phyloP scores from a whole-genome alignment of 208 protist genomes.

The Borovskyia barvae region DNA sequence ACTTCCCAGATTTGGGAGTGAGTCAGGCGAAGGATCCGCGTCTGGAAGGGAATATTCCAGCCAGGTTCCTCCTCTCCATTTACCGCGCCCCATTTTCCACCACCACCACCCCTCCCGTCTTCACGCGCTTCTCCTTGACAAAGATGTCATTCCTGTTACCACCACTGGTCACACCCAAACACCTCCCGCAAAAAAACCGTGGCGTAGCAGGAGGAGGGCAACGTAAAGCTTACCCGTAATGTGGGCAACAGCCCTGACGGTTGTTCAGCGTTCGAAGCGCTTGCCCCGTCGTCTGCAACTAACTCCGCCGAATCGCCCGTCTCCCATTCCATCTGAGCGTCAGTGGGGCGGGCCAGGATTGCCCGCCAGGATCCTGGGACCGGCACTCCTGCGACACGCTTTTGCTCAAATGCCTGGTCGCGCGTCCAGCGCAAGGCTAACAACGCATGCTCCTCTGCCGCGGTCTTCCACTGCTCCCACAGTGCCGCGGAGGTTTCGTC shows the following conservation, averaged over 20 bases:
- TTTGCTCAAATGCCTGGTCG: constrained; percentile 33
- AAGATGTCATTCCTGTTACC: too few species aligned
- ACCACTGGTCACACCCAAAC: constrained; percentile 62
- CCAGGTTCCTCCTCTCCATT: too few species aligned
- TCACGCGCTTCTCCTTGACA: too few species aligned
- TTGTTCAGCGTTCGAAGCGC: too few species aligned
- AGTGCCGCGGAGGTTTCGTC: not conserved
- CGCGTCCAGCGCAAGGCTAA: constrained; percentile 22
- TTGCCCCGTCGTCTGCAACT: too few species aligned
- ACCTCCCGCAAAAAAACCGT: constrained; percentile 80
- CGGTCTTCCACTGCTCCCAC: constrained; percentile 16
- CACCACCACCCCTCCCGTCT: too few species aligned
- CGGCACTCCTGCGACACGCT: constrained; percentile 65
- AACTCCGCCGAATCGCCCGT: too few species aligned
- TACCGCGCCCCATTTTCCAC: too few species aligned
- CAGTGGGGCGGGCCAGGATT: constrained; percentile 34
- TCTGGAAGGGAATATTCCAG: too few species aligned
- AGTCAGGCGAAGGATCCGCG: too few species aligned
- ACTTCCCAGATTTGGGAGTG: too few species aligned
- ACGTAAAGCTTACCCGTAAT: constrained; percentile 42
- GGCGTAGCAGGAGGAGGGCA: constrained; percentile 84
- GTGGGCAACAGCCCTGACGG: too few species aligned
- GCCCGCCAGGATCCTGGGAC: constrained; percentile 52
- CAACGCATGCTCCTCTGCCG: constrained; percentile 22
- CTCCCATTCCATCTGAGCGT: constrained; percentile 7